A percentile compares a stretch with the other conserved stretches of the same genome.
These are phyloP conservation scores for Stentor roeselii DNA, from an alignment of 73 alveolate species.

Conservation along the genomic window DNA sequence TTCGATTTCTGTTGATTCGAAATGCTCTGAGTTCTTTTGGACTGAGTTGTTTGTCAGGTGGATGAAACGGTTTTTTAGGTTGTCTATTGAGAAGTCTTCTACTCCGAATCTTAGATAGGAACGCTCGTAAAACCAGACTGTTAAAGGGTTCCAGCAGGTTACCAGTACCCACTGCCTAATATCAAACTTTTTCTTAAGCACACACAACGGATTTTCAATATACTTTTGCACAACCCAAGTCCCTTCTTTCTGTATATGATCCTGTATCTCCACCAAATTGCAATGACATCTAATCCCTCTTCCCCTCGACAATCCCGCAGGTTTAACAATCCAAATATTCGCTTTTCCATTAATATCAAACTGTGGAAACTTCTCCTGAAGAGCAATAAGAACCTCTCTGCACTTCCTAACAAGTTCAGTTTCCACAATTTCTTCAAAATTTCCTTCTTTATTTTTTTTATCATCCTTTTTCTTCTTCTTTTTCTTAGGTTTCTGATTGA, in stretches of 20 bases:
- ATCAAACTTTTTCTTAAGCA: slow-evolving; percentile 80
- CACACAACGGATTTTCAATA: slow-evolving; percentile 78
- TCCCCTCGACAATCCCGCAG: slow-evolving; percentile 52
- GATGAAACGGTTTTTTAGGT: slow-evolving; percentile 82
- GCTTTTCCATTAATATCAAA: slow-evolving; percentile 50
- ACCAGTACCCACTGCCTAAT: slow-evolving; percentile 96
- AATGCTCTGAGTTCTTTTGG: slow-evolving; percentile 82
- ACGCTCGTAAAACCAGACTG: slow-evolving; percentile 88
- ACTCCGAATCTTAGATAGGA: slow-evolving; percentile 95
- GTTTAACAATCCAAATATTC: slow-evolving; percentile 80
- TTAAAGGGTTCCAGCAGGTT: slow-evolving; percentile 92
- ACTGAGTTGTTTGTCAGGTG: slow-evolving; percentile 96
- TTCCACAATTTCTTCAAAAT: background rate
- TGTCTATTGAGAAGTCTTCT: slow-evolving; percentile 83
- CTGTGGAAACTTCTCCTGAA: slow-evolving; percentile 32
- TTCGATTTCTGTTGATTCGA: slow-evolving; percentile 75
- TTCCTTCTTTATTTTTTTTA: background rate
- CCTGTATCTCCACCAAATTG: slow-evolving; percentile 33
- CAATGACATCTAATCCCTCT: slow-evolving; percentile 36
- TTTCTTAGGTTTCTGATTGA: slow-evolving; percentile 34
- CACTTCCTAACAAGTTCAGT: slow-evolving; percentile 9
- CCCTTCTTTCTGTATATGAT: slow-evolving; percentile 46
- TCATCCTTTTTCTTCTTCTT: slow-evolving; percentile 49
- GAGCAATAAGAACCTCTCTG: slow-evolving; percentile 4
- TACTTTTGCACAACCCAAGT: slow-evolving; percentile 78